Percentiles rank a stretch among this genome's conserved stretches.
Evolutionary conservation across 345 rosid species (phyloP).

Genomic region (Rhodamnia rubescens): DNA sequence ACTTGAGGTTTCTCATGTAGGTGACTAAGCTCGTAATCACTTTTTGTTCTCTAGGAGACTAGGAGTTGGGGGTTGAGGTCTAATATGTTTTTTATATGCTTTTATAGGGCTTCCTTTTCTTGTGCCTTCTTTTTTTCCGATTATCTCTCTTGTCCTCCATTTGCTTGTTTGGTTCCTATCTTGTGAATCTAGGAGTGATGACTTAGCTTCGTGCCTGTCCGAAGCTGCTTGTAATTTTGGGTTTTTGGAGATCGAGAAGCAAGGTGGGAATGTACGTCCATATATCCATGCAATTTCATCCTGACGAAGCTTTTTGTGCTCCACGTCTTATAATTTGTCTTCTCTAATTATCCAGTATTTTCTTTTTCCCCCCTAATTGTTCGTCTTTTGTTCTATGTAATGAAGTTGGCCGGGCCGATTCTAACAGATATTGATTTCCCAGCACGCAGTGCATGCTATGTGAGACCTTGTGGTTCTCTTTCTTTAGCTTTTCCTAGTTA

Average conservation of each 20-base stretch:
- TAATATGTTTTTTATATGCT: background rate
- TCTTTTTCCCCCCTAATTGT: background rate
- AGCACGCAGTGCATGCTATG: background rate
- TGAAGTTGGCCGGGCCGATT: background rate
- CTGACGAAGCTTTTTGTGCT: background rate
- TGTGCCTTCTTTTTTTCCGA: background rate
- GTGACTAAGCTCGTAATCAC: background rate
- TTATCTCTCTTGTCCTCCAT: background rate
- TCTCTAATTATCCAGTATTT: background rate
- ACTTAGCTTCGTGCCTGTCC: background rate
- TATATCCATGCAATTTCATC: background rate
- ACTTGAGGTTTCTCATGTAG: background rate
- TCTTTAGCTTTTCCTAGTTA: background rate
- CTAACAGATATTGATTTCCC: background rate
- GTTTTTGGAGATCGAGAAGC: background rate
- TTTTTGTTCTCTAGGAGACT: background rate
- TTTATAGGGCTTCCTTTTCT: background rate
- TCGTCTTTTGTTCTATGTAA: background rate
- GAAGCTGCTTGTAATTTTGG: background rate
- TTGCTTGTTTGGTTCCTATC: conserved; percentile 1
- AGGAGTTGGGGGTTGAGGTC: background rate
- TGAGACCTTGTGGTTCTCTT: background rate
- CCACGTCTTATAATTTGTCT: background rate
- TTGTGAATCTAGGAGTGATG: background rate
- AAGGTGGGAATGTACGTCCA: background rate